Percentiles rank a stretch among this genome's conserved stretches.
These are phyloP conservation scores for Chalciporus pseudorubinellus DNA, from an alignment of 768 basidiomycete genomes.

Conservation along the genomic window DNA sequence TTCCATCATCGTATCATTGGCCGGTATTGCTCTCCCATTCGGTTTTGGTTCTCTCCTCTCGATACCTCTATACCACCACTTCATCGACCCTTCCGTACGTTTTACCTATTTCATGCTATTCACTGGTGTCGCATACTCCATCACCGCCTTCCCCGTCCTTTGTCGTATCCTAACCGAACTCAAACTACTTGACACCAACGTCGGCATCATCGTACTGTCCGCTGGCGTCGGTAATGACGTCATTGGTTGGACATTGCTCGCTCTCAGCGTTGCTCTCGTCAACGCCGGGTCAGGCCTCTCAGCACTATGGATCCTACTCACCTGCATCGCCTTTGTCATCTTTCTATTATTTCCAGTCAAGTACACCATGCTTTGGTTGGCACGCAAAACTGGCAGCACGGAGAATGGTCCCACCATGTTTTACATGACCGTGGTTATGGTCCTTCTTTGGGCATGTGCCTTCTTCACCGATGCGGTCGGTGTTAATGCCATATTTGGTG, in stretches of 20 bases:
- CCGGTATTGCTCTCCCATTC: constrained; percentile 87
- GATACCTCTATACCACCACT: constrained; percentile 50
- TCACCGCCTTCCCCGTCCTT: constrained; percentile 83
- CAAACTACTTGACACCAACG: constrained; percentile 85
- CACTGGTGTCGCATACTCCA: constrained; percentile 86
- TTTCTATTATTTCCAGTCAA: constrained; percentile 71
- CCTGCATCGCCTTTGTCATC: constrained; percentile 77
- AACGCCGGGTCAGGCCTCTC: constrained; percentile 82
- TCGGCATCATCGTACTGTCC: constrained; percentile 90
- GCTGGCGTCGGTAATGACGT: constrained; percentile 91
- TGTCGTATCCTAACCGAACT: constrained; percentile 89
- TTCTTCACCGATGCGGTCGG: constrained; percentile 95
- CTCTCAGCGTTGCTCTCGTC: constrained; percentile 88
- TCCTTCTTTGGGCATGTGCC: constrained; percentile 79
- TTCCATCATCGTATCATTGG: constrained; percentile 67
- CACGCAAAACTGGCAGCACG: constrained; percentile 71
- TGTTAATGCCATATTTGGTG: constrained; percentile 88
- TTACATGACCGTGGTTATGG: constrained; percentile 84
- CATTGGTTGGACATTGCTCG: constrained; percentile 84
- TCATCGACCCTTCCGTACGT: constrained; percentile 61
- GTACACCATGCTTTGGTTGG: constrained; percentile 64
- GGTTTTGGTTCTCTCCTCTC: constrained; percentile 74
- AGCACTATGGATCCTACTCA: constrained; percentile 81
- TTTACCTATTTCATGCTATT: constrained; percentile 95
- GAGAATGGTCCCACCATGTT: constrained; percentile 83